phyloP scores from a whole-genome alignment of 2,329 filamentous ascomycete genomes.

The Exophiala spinifera region DNA sequence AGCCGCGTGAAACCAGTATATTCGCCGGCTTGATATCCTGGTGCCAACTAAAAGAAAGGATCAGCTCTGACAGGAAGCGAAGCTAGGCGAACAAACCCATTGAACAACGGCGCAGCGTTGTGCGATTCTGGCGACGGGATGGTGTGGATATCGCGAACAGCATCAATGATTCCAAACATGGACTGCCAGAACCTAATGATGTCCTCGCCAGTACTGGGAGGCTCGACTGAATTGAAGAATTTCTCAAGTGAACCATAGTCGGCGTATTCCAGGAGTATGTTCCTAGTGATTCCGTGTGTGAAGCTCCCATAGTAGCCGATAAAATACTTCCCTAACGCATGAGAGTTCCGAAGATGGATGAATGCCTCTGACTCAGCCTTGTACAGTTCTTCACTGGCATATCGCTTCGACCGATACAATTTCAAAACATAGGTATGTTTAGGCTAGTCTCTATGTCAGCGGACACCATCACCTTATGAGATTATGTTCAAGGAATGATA shows the following conservation, averaged over 20 bases:
- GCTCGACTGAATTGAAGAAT: constrained; percentile 30
- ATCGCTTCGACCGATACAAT: constrained; percentile 26
- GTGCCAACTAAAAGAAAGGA: constrained; percentile 30
- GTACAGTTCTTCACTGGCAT: constrained; percentile 21
- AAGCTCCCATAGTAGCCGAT: constrained; percentile 16
- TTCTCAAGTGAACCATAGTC: constrained; percentile 35
- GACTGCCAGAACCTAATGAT: constrained; percentile 35
- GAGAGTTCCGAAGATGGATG: constrained; percentile 13
- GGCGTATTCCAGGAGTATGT: constrained; percentile 39
- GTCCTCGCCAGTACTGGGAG: constrained; percentile 29
- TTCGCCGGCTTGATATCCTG: constrained; percentile 36
- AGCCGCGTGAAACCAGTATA: constrained; percentile 31
- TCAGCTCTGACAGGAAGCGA: background rate
- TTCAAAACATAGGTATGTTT: constrained; percentile 29
- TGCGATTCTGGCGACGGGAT: background rate
- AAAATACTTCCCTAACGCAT: constrained; percentile 6
- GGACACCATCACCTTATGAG: background rate
- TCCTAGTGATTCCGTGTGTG: constrained; percentile 29
- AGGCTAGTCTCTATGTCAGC: background rate
- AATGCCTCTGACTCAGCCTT: constrained; percentile 31
- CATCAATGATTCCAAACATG: constrained; percentile 33
- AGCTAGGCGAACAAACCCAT: constrained; percentile 9
- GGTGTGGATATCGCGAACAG: constrained; percentile 28
- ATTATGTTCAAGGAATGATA: background rate
- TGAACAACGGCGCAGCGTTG: constrained; percentile 7